Evolutionary conservation across 345 rosid genomes (phyloP).

Genomic region (Punica granatum): DNA sequence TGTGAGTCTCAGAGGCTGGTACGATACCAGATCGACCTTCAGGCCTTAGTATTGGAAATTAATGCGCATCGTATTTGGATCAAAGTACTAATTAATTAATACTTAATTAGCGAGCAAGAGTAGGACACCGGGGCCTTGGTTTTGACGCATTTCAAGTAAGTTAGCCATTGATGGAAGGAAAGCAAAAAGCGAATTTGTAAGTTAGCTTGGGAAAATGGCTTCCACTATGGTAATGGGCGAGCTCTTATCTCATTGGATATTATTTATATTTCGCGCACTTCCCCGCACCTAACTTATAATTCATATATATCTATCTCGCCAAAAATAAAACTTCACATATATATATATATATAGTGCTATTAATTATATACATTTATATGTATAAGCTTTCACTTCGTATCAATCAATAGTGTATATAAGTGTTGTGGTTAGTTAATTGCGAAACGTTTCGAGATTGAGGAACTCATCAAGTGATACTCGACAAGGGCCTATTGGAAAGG

Average conservation of each 20-base stretch:
- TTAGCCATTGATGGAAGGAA: neutral
- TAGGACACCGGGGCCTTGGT: neutral
- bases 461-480: no score
- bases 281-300: neutral
- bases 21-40: no score
- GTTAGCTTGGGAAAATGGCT: neutral
- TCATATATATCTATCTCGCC: neutral
- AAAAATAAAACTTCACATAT: no score
- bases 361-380: no score
- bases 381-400: no score
- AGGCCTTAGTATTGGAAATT: no score
- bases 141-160: neutral
- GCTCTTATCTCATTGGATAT: slow-evolving; percentile 4
- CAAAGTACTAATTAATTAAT: neutral
- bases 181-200: neutral
- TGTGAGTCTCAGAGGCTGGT: no score
- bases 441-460: no score
- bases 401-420: no score
- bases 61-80: neutral
- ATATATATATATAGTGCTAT: no score
- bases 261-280: neutral
- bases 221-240: neutral
- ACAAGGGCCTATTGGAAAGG: no score
- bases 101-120: neutral
- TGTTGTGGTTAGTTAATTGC: no score